Conservation (phyloP, 2,329 filamentous ascomycete genomes). For the Diplodia intermedia region DNA sequence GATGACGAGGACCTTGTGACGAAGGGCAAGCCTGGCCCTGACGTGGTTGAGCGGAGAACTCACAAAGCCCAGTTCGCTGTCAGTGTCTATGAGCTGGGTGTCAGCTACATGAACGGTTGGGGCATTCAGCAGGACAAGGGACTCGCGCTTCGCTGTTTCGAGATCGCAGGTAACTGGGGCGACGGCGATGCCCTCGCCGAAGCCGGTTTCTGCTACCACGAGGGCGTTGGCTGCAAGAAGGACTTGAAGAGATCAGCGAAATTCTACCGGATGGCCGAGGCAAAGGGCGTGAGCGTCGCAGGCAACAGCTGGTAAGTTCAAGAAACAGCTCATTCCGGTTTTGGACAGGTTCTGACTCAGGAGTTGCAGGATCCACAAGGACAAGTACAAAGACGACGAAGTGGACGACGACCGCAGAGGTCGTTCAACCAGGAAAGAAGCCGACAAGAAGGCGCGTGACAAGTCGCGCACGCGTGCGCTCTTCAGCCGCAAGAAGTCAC, state of each 20-base stretch:
- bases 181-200: constrained; percentile 93
- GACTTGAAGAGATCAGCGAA: constrained; percentile 92
- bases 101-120: constrained; percentile 98
- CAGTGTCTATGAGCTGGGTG: constrained; percentile 94
- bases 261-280: constrained; percentile 88
- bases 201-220: constrained; percentile 93
- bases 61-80: constrained; percentile 92
- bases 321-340: constrained; percentile 3
- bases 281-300: constrained; percentile 95
- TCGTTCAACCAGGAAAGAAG: constrained; percentile 53
- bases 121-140: constrained; percentile 91
- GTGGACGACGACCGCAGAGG: constrained; percentile 50
- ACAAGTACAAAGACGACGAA: constrained; percentile 77
- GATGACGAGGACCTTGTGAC: constrained; percentile 75
- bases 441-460: constrained; percentile 70
- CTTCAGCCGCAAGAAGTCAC: constrained; percentile 68
- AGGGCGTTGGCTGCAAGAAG: constrained; percentile 94
- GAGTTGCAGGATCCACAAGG: constrained; percentile 83
- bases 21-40: constrained; percentile 63
- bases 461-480: constrained; percentile 79
- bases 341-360: constrained; percentile 33
- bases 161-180: constrained; percentile 95
- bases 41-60: constrained; percentile 75
- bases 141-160: constrained; percentile 89
- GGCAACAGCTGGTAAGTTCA: constrained; percentile 90